Evolutionary conservation across 305 asterid genomes (phyloP).

Genomic region (Fraxinus angustifolia): DNA sequence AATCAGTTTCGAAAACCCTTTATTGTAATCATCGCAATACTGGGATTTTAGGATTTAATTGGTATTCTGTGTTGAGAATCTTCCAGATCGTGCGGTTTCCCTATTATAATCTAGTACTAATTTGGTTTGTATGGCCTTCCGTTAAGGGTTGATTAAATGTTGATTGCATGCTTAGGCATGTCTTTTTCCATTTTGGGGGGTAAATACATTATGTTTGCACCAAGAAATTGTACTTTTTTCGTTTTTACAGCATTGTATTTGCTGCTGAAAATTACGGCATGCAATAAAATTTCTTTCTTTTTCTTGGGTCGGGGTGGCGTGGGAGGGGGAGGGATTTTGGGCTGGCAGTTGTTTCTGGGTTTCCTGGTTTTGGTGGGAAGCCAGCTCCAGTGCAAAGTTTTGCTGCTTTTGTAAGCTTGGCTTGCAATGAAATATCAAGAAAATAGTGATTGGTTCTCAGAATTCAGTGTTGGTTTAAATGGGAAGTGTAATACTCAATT

Average conservation of each 20-base stretch:
- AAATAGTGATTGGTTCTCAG: constrained; percentile 16
- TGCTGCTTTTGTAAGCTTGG: constrained; percentile 22
- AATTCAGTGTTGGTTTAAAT: constrained; percentile 11
- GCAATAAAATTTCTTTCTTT: background rate
- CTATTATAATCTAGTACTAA: background rate
- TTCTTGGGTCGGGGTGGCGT: constrained; percentile 11
- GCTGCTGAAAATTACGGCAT: background rate
- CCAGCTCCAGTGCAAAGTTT: background rate
- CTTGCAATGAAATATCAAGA: background rate
- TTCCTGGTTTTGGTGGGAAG: constrained; percentile 14
- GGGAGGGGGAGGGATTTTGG: constrained; percentile 8
- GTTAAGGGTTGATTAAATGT: constrained; percentile 2
- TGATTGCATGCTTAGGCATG: background rate
- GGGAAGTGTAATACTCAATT: constrained; percentile 4
- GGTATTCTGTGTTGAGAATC: constrained; percentile 10
- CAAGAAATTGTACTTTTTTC: background rate
- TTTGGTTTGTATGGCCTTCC: constrained; percentile 13
- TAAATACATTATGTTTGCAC: background rate
- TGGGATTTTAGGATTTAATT: constrained; percentile 23
- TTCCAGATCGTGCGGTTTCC: constrained; percentile 23
- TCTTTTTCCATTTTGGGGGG: background rate
- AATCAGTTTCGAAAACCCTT: constrained; percentile 23
- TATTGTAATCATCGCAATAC: constrained; percentile 15
- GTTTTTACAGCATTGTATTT: background rate
- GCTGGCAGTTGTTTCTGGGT: background rate